These are phyloP conservation scores for Aspergillus affinis DNA, from an alignment of 495 filamentous ascomycete genomes.

Conservation along the genomic window DNA sequence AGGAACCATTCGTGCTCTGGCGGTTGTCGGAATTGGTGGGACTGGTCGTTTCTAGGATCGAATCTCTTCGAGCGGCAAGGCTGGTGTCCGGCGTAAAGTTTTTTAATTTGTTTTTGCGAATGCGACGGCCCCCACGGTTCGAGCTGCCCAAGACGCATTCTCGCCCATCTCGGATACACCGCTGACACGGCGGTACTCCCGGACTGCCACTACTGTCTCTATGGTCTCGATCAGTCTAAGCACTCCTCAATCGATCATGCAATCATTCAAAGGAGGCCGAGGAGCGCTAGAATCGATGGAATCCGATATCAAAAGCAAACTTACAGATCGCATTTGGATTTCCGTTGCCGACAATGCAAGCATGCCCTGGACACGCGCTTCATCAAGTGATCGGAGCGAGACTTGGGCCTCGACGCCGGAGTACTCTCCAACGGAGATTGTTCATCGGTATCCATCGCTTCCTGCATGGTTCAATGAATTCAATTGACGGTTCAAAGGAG, in stretches of 20 bases:
- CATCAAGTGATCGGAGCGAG: conserved; percentile 32
- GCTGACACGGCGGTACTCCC: conserved; percentile 55
- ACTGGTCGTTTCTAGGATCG: conserved; percentile 28
- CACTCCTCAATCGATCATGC: conserved; percentile 10
- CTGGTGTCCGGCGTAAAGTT: conserved; percentile 34
- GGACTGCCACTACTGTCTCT: conserved; percentile 48
- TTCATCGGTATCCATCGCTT: conserved; percentile 18
- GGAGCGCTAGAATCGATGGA: not conserved
- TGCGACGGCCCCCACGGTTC: conserved; percentile 61
- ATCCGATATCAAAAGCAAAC: conserved; percentile 16
- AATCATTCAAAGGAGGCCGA: not conserved
- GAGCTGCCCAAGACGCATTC: conserved; percentile 63
- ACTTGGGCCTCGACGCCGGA: conserved; percentile 17
- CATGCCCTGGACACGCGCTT: conserved; percentile 64
- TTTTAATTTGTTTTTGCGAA: conserved; percentile 52
- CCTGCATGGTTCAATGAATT: conserved; percentile 1
- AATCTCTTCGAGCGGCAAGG: conserved; percentile 28
- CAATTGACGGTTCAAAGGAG: not conserved
- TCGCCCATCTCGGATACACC: conserved; percentile 57
- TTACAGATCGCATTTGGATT: conserved; percentile 65
- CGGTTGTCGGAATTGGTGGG: conserved; percentile 30
- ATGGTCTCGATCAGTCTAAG: conserved; percentile 20
- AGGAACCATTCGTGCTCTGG: conserved; percentile 28
- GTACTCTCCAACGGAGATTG: conserved; percentile 17
- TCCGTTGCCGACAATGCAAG: conserved; percentile 61